Evolutionary conservation across 371 early-diverging fungal genomes (phyloP), one percentile per base, ranked within the genome.

Genomic region (Neoconidiobolus thromboides): DNA sequence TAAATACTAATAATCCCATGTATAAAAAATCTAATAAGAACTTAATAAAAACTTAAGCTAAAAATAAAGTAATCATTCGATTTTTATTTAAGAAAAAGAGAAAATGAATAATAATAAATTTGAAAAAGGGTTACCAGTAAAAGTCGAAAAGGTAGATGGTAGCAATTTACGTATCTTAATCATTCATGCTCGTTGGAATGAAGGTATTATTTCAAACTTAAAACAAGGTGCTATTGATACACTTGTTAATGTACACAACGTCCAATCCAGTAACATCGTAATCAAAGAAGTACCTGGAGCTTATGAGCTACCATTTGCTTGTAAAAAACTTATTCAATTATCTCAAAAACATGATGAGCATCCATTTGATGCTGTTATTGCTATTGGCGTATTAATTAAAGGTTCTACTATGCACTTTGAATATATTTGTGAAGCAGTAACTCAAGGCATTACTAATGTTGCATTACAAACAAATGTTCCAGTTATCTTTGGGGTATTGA

Each of bases 371-470:
- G 94, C 89, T 10, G 87, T 82, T n/a, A 89, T 96, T 61, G 81
- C 86, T 61, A 82, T 96, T 64, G 97, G 97, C 48, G 85, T 94
- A 37, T 81, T 96, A 56, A 93, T 96, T 78, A 96, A 94, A 79
- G 97, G 97, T 51, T 77, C 78, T 57, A 96, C 97, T 46, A 89
- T 91, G 82, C 97, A 96, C 65, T 96, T 93, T 76, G 97, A 95
- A 71, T 96, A 96, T 69, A 96, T 96, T 59, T 81, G 86, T 48
- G 93, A 93, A 59, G 87, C 95, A 2, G 85, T 85, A 1, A 80
- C 81, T 56, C 87, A 91, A 43, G 96, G 91, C 1, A 70, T 95
- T 43, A 93, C 93, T 90, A 77, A 84, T 36, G 92, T 95, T 15
- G 87, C 89, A 9, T 70, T 97, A 58, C 91, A 93, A 61, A 78